phyloP scores from a whole-genome alignment of 805 yeast genomes.

The Zygosaccharomyces lentus region DNA sequence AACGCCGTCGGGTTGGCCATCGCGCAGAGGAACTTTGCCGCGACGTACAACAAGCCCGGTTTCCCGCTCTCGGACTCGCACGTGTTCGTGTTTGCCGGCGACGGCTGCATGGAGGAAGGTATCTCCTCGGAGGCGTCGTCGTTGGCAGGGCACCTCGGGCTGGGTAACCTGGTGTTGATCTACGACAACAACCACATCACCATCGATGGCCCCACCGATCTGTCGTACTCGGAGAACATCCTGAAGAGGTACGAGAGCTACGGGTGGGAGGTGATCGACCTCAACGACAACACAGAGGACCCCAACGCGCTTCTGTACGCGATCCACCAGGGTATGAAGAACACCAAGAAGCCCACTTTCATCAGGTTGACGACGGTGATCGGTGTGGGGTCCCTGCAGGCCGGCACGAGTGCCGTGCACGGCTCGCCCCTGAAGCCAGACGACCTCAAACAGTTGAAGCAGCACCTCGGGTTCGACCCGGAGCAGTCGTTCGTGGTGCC shows the following conservation, averaged over 20 bases:
- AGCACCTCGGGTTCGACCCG: conserved; percentile 84
- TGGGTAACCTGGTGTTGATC: conserved; percentile 88
- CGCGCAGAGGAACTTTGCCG: conserved; percentile 89
- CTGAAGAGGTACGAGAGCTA: conserved; percentile 78
- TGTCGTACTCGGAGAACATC: conserved; percentile 93
- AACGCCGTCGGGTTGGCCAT: conserved; percentile 96
- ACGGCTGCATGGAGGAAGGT: conserved; percentile 98
- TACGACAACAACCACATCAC: conserved; percentile 97
- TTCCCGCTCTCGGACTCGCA: conserved; percentile 65
- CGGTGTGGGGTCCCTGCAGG: conserved; percentile 83
- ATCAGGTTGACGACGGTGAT: conserved; percentile 86
- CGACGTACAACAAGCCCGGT: conserved; percentile 83
- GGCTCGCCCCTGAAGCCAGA: conserved; percentile 95
- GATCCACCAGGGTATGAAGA: conserved; percentile 73
- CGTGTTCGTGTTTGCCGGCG: conserved; percentile 85
- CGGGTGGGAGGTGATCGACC: conserved; percentile 86
- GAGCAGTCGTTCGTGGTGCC: conserved; percentile 74
- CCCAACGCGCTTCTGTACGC: conserved; percentile 66
- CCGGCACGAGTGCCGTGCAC: conserved; percentile 90
- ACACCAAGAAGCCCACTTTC: conserved; percentile 78
- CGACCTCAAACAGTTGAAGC: conserved; percentile 83
- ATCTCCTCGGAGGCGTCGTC: conserved; percentile 91
- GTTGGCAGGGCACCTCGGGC: conserved; percentile 91
- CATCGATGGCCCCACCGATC: conserved; percentile 87
- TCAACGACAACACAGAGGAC: conserved; percentile 78